Evolutionary conservation across 1,139 yeast species (phyloP).

Genomic region (Yamadazyma spencermartinsiae): DNA sequence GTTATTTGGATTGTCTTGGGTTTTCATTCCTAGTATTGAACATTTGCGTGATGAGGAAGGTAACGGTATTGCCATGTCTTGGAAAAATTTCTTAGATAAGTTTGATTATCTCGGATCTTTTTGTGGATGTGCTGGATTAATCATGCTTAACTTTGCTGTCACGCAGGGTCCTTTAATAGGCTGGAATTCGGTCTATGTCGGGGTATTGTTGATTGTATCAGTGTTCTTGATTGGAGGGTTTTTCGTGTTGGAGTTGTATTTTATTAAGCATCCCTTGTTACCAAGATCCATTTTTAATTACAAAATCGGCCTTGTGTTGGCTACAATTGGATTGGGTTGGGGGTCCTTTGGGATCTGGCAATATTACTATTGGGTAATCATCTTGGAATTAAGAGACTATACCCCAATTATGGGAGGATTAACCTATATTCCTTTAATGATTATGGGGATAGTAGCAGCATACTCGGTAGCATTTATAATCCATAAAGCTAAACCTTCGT

Average conservation of each 20-base stretch:
- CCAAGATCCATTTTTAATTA: slow-evolving; percentile 43
- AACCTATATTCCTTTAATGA: slow-evolving; percentile 45
- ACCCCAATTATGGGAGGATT: slow-evolving; percentile 45
- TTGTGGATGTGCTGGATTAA: slow-evolving; percentile 47
- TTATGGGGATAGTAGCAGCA: slow-evolving; percentile 51
- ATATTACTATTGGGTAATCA: slow-evolving; percentile 42
- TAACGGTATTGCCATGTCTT: slow-evolving; percentile 6
- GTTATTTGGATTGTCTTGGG: slow-evolving; percentile 27
- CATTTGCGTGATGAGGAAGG: slow-evolving; percentile 1
- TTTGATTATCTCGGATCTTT: slow-evolving; percentile 50
- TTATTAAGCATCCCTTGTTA: slow-evolving; percentile 41
- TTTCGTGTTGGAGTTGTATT: slow-evolving; percentile 29
- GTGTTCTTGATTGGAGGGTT: slow-evolving; percentile 33
- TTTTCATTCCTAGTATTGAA: slow-evolving; percentile 31
- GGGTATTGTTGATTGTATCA: slow-evolving; percentile 44
- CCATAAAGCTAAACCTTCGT: slow-evolving; percentile 43
- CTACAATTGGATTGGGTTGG: slow-evolving; percentile 51
- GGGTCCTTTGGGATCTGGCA: slow-evolving; percentile 59
- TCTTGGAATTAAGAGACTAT: slow-evolving; percentile 45
- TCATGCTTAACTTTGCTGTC: slow-evolving; percentile 52
- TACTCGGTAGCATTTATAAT: slow-evolving; percentile 43
- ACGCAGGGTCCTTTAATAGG: slow-evolving; percentile 57
- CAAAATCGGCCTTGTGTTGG: slow-evolving; percentile 37
- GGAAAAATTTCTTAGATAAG: slow-evolving; percentile 8
- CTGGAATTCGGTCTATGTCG: slow-evolving; percentile 48